phyloP scores from a whole-genome alignment of 1,139 yeast species.

The Pichia inconspicua region DNA sequence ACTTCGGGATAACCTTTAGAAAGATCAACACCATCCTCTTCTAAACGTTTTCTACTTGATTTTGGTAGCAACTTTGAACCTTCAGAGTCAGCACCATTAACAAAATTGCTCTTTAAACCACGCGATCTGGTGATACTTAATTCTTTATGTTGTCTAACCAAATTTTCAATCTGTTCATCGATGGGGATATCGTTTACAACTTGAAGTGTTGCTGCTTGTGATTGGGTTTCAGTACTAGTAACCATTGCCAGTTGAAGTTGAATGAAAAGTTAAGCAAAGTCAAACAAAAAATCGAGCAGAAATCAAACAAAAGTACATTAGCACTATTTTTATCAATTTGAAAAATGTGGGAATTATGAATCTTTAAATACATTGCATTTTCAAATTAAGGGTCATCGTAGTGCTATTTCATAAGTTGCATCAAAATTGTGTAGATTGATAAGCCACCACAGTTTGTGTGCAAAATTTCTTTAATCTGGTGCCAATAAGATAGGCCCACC shows the following conservation, averaged over 20 bases:
- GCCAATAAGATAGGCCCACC: no score
- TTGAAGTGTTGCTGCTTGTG: background rate
- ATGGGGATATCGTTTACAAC: conserved; percentile 26
- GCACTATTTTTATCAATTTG: no score
- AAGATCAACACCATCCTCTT: conserved; percentile 33
- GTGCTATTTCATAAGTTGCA: no score
- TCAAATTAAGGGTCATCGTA: no score
- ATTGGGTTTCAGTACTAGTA: background rate
- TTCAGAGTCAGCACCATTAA: conserved; percentile 20
- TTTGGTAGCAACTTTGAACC: conserved; percentile 30
- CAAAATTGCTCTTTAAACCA: background rate
- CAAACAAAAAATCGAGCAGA: no score
- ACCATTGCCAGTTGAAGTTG: background rate
- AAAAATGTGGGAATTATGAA: no score
- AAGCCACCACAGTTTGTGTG: background rate
- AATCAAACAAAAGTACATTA: no score
- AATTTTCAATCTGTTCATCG: conserved; percentile 32
- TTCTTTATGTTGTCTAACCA: conserved; percentile 26
- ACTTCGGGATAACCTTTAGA: conserved; percentile 37
- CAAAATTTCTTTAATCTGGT: no score
- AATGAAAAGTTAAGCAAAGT: no score
- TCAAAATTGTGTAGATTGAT: background rate
- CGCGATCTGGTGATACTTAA: conserved; percentile 23
- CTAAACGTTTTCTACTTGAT: conserved; percentile 29
- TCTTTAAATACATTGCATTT: no score